Conservation (phyloP, 306 rosid species). For the Prosopis cineraria region DNA sequence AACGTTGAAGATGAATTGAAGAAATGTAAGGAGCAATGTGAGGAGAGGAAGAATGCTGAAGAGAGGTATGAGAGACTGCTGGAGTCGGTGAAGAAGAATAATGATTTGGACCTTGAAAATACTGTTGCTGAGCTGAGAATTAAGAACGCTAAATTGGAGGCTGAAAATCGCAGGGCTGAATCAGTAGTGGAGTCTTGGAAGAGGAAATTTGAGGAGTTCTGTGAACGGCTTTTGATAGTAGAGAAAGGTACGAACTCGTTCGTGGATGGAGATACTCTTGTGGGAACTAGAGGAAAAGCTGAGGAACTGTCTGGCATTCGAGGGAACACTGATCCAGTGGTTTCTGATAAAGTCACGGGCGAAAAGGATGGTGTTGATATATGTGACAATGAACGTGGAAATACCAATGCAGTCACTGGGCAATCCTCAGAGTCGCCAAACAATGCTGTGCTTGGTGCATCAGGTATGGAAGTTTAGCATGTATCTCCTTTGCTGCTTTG, state of each 20-base stretch:
- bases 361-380: slow-evolving; percentile 10
- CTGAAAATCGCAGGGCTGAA: background rate
- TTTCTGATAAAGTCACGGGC: background rate
- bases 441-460: slow-evolving; percentile 15
- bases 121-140: background rate
- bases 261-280: background rate
- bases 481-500: background rate
- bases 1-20: slow-evolving; percentile 15
- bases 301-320: background rate
- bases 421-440: background rate
- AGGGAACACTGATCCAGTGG: background rate
- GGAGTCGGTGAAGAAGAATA: background rate
- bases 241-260: background rate
- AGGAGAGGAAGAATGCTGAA: background rate
- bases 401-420: background rate
- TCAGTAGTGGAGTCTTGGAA: background rate
- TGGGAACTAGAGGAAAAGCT: slow-evolving; percentile 2
- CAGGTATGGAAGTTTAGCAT: slow-evolving; percentile 33
- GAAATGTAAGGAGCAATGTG: slow-evolving; percentile 13
- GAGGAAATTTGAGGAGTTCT: background rate
- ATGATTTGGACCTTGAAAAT: background rate
- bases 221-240: background rate
- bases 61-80: background rate
- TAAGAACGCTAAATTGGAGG: slow-evolving; percentile 10
- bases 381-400: background rate